Evolutionary conservation across 2,329 filamentous ascomycete genomes (phyloP).

Genomic region (Colletotrichum tropicale): DNA sequence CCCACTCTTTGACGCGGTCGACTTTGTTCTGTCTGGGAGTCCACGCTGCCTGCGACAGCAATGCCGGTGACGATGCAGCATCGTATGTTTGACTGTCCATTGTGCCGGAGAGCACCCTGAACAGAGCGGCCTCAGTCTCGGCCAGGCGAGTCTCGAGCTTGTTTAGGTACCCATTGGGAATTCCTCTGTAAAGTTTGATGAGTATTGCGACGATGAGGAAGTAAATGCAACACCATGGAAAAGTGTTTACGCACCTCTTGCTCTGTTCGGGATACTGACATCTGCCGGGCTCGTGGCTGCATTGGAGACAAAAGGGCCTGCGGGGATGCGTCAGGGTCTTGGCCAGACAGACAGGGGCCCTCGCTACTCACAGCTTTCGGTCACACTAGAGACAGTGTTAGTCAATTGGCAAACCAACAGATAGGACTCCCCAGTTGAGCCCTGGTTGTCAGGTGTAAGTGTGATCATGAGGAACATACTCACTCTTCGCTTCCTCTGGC

Average conservation of each 20-base stretch:
- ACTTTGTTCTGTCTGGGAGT: conserved; percentile 26
- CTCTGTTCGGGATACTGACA: conserved; percentile 38
- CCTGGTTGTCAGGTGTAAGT: not conserved
- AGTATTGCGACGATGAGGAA: not conserved
- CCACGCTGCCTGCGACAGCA: not conserved
- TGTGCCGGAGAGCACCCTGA: conserved; percentile 21
- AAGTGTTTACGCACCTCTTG: conserved; percentile 26
- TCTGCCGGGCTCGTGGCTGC: conserved; percentile 29
- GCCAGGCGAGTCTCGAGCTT: conserved; percentile 40
- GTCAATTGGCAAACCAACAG: not conserved
- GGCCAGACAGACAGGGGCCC: not conserved
- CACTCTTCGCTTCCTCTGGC: conserved; percentile 36
- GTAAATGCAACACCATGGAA: not conserved
- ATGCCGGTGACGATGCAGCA: not conserved
- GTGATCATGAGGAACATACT: not conserved
- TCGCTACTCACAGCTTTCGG: conserved; percentile 10
- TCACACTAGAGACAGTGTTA: conserved; percentile 8
- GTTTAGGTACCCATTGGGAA: conserved; percentile 42
- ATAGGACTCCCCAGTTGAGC: not conserved
- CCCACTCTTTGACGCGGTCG: conserved; percentile 32
- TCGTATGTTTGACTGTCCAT: not conserved
- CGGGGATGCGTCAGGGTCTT: not conserved
- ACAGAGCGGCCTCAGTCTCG: conserved; percentile 33
- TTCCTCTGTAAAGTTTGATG: conserved; percentile 25
- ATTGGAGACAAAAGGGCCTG: conserved; percentile 34